These are phyloP conservation scores for Trametes cubensis DNA, from an alignment of 768 basidiomycete species.

Conservation along the genomic window DNA sequence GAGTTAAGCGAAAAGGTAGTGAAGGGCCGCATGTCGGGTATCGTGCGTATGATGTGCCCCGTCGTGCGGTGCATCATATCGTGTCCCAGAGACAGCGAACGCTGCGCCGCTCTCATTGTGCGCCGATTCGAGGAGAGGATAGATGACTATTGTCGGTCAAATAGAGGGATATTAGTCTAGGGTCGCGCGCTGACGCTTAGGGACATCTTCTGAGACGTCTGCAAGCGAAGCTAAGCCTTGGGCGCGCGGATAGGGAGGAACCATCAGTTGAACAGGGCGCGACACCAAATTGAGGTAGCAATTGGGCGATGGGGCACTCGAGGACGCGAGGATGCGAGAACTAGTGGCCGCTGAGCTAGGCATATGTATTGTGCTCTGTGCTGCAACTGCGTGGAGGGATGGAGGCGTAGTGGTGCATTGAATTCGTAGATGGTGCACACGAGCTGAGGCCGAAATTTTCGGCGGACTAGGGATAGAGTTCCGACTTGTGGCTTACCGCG, in stretches of 20 bases:
- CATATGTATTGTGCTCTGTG: neutral
- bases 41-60: neutral
- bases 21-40: neutral
- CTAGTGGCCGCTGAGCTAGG: neutral
- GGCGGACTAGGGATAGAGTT: constrained; percentile 18
- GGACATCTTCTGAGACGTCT: neutral
- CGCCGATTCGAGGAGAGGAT: constrained; percentile 7
- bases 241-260: neutral
- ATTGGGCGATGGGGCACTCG: too few relatives aligned
- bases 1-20: neutral
- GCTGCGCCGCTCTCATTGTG: constrained; percentile 4
- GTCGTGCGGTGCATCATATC: too few relatives aligned
- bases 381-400: neutral
- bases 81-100: neutral
- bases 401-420: neutral
- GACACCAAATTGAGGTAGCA: too few relatives aligned
- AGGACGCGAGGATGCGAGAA: too few relatives aligned
- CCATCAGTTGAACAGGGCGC: neutral
- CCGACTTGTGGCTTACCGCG: constrained; percentile 16
- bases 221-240: constrained; percentile 3
- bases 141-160: constrained; percentile 13
- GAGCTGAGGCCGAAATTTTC: constrained; percentile 9
- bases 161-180: neutral
- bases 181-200: neutral
- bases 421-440: neutral